Evolutionary conservation across 306 rosid genomes (phyloP).

Genomic region (Citrullus amarus): DNA sequence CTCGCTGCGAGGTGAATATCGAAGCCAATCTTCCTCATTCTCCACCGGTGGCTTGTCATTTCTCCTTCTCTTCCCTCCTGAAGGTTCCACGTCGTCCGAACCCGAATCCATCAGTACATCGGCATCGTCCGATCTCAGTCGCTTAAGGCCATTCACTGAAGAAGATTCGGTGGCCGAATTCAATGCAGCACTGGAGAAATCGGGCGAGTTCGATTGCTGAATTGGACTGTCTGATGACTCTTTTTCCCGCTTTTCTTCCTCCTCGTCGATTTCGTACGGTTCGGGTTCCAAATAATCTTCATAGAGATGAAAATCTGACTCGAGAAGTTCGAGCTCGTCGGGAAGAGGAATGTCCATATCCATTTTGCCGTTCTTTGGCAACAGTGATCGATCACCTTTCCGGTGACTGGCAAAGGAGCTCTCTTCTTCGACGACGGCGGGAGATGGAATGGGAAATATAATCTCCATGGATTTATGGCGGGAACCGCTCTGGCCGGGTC

Average conservation of each 20-base stretch:
- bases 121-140: constrained; percentile 26
- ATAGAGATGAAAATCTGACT: constrained; percentile 32
- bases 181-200: not conserved
- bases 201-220: not conserved
- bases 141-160: constrained; percentile 35
- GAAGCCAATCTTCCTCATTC: constrained; percentile 53
- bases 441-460: not conserved
- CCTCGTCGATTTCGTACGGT: constrained; percentile 26
- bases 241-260: constrained; percentile 14
- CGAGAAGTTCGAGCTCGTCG: constrained; percentile 79
- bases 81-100: constrained; percentile 8
- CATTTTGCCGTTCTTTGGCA: not conserved
- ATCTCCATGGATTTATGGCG: not conserved
- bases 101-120: not conserved
- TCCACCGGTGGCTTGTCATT: constrained; percentile 14
- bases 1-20: constrained; percentile 32
- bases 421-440: not conserved
- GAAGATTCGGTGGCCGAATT: constrained; percentile 14
- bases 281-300: constrained; percentile 32
- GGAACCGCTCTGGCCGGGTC: not conserved
- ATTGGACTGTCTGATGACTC: not conserved
- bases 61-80: constrained; percentile 45
- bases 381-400: not conserved
- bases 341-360: constrained; percentile 66
- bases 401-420: not conserved